Evolutionary conservation across 2,329 filamentous ascomycete species (phyloP), one percentile per base, ranked within the genome.

Genomic region (Bertia moriformis): DNA sequence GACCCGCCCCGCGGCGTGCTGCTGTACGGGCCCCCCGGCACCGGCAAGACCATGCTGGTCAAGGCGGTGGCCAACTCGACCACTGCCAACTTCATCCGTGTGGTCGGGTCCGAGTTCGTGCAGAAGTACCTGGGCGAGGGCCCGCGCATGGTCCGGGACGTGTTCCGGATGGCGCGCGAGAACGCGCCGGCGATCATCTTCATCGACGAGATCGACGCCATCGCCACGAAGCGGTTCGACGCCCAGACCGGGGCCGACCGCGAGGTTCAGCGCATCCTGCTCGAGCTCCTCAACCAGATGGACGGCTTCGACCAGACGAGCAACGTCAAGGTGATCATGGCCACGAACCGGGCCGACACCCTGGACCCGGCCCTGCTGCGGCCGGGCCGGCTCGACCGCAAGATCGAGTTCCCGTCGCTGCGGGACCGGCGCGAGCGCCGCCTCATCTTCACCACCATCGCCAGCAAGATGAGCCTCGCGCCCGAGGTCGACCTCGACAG

Each of bases 271-370:
- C 89, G 91, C 71, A 98, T 98, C 54, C 69, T 98, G 43, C 79
- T 98, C 43, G 91, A 98, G 61, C 68, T 98, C 48, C 79, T 98
- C 46, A 98, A 98, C 66, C 91, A 98, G 65, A 98, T 98, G 91
- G 91, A 98, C 58, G 91, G 91, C 47, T 98, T 98, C 67, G 91
- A 98, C 60, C 91, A 98, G 63, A 94, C 87, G 0, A 84, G 86
- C 58, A 98, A 98, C 61, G 91, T 98, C 63, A 98, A 98, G 69
- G 91, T 98, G 58, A 98, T 98, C 66, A 98, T 98, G 91, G 91
- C 91, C 48, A 98, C 91, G 49, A 98, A 98, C 69, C 83, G 91
- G 58, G 89, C 91, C 48, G 91, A 96, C 60, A 98, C 91, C 4
- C 73, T 98, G 47, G 91, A 98, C 57, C 91, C 91, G 14, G 91